Evolutionary conservation across 495 filamentous ascomycete species (phyloP).

Genomic region (Xylaria cubensis): DNA sequence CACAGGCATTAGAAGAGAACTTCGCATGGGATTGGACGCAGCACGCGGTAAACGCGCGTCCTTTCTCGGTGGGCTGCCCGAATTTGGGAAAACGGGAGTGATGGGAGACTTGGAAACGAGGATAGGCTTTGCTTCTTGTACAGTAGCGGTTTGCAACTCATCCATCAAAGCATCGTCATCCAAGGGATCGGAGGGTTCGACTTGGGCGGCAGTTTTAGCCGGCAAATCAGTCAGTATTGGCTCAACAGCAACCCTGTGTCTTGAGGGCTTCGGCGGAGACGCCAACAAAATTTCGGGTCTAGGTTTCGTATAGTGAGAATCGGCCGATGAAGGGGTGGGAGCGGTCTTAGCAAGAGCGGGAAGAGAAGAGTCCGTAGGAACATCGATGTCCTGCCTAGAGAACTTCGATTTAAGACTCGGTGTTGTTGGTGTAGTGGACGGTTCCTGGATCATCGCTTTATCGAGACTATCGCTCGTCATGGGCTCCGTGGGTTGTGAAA

Average conservation of each 20-base stretch:
- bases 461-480: constrained; percentile 4
- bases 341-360: constrained; percentile 20
- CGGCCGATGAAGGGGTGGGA: constrained; percentile 13
- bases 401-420: constrained; percentile 58
- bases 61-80: constrained; percentile 39
- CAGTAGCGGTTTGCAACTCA: constrained; percentile 80
- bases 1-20: constrained; percentile 46
- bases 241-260: constrained; percentile 58
- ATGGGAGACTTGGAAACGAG: constrained; percentile 85
- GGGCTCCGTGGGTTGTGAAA: constrained; percentile 6
- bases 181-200: constrained; percentile 66
- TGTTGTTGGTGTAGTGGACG: constrained; percentile 25
- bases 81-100: constrained; percentile 64
- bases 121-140: constrained; percentile 84
- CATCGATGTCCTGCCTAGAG: constrained; percentile 51
- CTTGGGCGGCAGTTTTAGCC: constrained; percentile 57
- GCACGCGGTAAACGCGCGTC: constrained; percentile 47
- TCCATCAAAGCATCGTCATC: constrained; percentile 89
- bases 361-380: constrained; percentile 30
- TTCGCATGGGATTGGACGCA: constrained; percentile 57
- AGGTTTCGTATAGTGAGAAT: constrained; percentile 14
- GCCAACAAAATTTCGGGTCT: constrained; percentile 28
- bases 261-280: constrained; percentile 43
- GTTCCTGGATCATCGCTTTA: background rate
- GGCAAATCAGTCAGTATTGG: constrained; percentile 60